Base-by-base conservation (phyloP, 2,329 filamentous ascomycete species). In the Penicillium sp. region DNA sequence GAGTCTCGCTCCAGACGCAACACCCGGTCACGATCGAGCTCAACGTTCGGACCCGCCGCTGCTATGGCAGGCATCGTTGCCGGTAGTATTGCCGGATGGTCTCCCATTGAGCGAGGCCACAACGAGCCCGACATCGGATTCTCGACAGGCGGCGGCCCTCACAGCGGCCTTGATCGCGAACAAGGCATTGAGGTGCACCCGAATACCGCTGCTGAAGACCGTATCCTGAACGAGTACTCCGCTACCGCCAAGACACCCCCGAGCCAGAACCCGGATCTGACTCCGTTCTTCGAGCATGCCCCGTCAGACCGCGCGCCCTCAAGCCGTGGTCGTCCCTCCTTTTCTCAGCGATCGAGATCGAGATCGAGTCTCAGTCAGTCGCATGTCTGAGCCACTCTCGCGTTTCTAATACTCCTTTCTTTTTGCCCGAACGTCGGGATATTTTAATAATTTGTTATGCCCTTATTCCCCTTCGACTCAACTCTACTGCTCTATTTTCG, bases 51-150 rank as follows among this genome's bases (percentile, higher is more conserved):
- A 5, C 81, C 85, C 9, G 84, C 83, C 14, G 79, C 83, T 44
- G 85, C 85, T 37, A 86, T 87, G 84, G 85, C 84, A 24, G 85
- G 85, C 62, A 79, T 87, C 46, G 79, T 87, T 37, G 85, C 85
- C n/a, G 85, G 85, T 51, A 85, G 83, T 67, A 81, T 88, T 61
- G 84, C 80, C 40, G 85, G 84, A 40, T 87, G 83, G 83, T 86
- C 84, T 35, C 85, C 77, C 0, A 83, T 86, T 51, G 84, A 85
- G 58, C 74, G 81, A 39, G 6, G 8, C 52, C 58, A 51, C n/a
- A 48, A 34, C 16, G 56, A 52, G 8, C 22, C 53, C 5, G 56
- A 58, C 4, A 66, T 74, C 53, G 69, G 66, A 14, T 76, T 78
- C 60, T 70, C 74, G 1, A 63, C 69, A 24, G 68, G 66, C 38